Base-by-base conservation (phyloP, 2,329 filamentous ascomycete genomes). In the Cercospora sesami region DNA sequence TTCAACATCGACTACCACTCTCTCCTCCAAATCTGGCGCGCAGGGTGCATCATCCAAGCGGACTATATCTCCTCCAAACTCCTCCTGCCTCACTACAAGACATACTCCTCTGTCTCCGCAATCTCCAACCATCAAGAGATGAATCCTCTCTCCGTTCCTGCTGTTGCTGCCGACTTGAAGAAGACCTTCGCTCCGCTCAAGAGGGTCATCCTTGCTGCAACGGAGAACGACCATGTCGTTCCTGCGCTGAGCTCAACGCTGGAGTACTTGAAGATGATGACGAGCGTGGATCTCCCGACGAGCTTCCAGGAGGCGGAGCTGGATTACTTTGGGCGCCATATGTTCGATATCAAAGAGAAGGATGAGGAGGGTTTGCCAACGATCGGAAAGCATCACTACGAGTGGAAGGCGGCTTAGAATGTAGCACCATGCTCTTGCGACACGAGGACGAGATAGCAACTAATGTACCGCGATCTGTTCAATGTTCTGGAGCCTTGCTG, bases 301-400 rank as follows among this genome's bases (percentile, higher is more conserved):
- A 84, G 86, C 66, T 91, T 92, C 74, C 89, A 89, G 80, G 89
- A 91, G 78, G 89, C 89, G 0, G 85, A 92, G 79, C 79, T 92
- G 76, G 89, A 91, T 75, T 91, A 88, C 74, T 92, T 92, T 75
- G 89, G 90, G 0, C 83, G 84, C 42, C 89, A 91, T 76, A 86
- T 85, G 80, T 91, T 86, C 75, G 87, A 91, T 74, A 81, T 83
- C 69, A 85, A 85, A 71, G 83, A 82, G 1, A 85, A 89, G 33
- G 75, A 78, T 70, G 82, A 81, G 60, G 79, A 83, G 2, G 83
- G 85, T 1, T 78, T 82, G 67, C 82, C 86, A 1, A 79, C 79
- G 69, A 87, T 85, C 70, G 88, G 88, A 2, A 83, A 84, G 72
- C 83, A 88, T 76, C 87, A 89, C 74, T 89, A 86, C 73, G 88